Evolutionary conservation across 345 rosid species (phyloP), one percentile per base, ranked within the genome.

Genomic region (Eucalyptus polybractea): DNA sequence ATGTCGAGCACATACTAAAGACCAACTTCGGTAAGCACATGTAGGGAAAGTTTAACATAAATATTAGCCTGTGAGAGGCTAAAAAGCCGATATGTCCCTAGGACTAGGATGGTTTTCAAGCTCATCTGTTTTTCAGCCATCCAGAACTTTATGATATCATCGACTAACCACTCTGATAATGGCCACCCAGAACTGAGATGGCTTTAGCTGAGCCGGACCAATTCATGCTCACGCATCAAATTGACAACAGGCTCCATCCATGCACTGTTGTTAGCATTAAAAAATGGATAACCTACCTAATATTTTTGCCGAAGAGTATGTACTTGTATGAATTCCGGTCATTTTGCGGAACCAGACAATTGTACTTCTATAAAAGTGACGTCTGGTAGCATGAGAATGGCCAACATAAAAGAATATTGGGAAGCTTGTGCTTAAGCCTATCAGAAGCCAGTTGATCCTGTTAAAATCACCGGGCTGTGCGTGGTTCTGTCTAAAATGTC

Each of bases 191-290:
- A 56, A 56, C 81, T 17, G 37, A 69, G 31, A 33, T 69, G 81
- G 44, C 81, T 69, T 69, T 19, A 19, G 81, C 81, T 69, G 81
- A 69, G 25, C 44, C 5, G 4, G 81, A 69, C 44, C 80, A 62
- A 29, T 60, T 93, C 25, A 95, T 95, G 96, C 87, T 97, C 88
- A 94, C 96, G 3, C 98, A 96, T 89, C 97, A 96, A 83, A 92
- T 97, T 37, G 80, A 93, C 44, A 95, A 94, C 25, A 95, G 94
- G 33, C 96, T 94, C 25, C 88, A 92, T 80, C 93, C 95, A 37
- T 37, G 37, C 49, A 93, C 96, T 24, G 50, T 91, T 86, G 90
- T 92, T 2, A 92, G 95, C 87, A 86, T 85, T 12, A 1, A 19
- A 72, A 5, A 72, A 37, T 33, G 44, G 81, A 72, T 72, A 33